Base-by-base conservation (phyloP, 768 basidiomycete genomes). In the Hericium alpestre region DNA sequence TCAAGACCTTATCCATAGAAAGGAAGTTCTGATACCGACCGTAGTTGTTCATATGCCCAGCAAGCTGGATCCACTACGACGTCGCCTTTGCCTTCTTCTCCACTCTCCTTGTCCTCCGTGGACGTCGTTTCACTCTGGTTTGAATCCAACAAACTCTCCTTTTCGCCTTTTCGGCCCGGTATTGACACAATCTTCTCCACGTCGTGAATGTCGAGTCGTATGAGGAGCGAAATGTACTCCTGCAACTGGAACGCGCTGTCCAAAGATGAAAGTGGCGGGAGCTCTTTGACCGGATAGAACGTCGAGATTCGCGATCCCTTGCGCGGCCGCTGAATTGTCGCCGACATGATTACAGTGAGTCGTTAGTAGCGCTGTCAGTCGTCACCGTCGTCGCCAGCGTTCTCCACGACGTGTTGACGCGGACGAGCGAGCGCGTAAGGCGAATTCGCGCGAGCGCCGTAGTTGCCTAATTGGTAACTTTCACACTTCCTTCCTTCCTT, bases 181-280 rank as follows among this genome's bases (percentile, higher is more conserved):
- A 95, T 71, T 37, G 84, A 76, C 0, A 93, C 83, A 43, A 98
- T 87, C 7, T 79, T 69, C 41, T 90, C 81, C 18, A 98, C 87
- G 67, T 96, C 88, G 71, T 94, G 91, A 0, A 92, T 87, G 71
- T 97, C 85, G 25, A 81, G 75, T 15, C 87, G 82, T 57, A 95
- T 89, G 61, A 95, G 81, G 32, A 90, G 76, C 1, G 92, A 86
- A 48, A 98, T 90, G 71, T 93, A 95, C 66, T 98, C 95, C 65
- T 95, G 92, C 7, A 95, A 79, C 66, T 95, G 92, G 67, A 95
- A 96, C 0, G 93, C 90, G 69, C 90, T 93, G 72, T 94, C 87
- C 32, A 95, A 74, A 1, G 84, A 80, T 0, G 87, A 74, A 32
- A 88, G 77, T 0, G 84, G 78, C 0, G 88, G 87, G 2, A 90